A percentile compares a stretch with the other conserved stretches of the same genome.
Evolutionary conservation across 768 basidiomycete genomes (phyloP).

Genomic region (Pilatotrama ljubarskyi): DNA sequence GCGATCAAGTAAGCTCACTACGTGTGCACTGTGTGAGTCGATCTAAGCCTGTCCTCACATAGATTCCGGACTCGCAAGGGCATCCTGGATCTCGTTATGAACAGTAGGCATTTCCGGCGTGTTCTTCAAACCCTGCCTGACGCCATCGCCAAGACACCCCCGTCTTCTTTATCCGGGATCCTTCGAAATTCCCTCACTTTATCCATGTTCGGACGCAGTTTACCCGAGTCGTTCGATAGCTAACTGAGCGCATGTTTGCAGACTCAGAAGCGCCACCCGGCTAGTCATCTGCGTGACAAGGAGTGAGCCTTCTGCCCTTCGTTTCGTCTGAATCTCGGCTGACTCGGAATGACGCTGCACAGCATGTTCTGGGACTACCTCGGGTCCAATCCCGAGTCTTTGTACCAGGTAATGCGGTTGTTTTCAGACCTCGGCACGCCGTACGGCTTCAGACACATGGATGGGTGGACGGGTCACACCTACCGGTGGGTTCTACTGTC

Average conservation of each 20-base stretch:
- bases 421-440: slow-evolving; percentile 61
- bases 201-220: slow-evolving; percentile 29
- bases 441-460: slow-evolving; percentile 48
- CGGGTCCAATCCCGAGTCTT: slow-evolving; percentile 48
- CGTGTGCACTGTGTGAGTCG: background rate
- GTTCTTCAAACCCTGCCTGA: background rate
- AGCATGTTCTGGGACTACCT: slow-evolving; percentile 50
- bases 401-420: slow-evolving; percentile 47
- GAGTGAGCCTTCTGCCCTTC: slow-evolving; percentile 25
- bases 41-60: background rate
- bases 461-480: slow-evolving; percentile 53
- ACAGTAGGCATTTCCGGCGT: slow-evolving; percentile 16
- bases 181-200: slow-evolving; percentile 51
- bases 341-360: background rate
- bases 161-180: slow-evolving; percentile 49
- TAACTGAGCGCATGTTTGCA: slow-evolving; percentile 25
- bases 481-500: slow-evolving; percentile 34
- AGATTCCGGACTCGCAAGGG: slow-evolving; percentile 41
- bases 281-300: slow-evolving; percentile 48
- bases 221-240: background rate
- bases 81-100: slow-evolving; percentile 39
- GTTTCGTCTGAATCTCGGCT: slow-evolving; percentile 1
- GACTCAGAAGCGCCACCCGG: slow-evolving; percentile 50
- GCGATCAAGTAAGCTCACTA: slow-evolving; percentile 44
- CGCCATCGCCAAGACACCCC: slow-evolving; percentile 40